A percentile compares a stretch with the other conserved stretches of the same genome.
These are phyloP conservation scores for Fragosphaeria purpurea DNA, from an alignment of 2,329 filamentous ascomycete genomes.

Conservation along the genomic window DNA sequence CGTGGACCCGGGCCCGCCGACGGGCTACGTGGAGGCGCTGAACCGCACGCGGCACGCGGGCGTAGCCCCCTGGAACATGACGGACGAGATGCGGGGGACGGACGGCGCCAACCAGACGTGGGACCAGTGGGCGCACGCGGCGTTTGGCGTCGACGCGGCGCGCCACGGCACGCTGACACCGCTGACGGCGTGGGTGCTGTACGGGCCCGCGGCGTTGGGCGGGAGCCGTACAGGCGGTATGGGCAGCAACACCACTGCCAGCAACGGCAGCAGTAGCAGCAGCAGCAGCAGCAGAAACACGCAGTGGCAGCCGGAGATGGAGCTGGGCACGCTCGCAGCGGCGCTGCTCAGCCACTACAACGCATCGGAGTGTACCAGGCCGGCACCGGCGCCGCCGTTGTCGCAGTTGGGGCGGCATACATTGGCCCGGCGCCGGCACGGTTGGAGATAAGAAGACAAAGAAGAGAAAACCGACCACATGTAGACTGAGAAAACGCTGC, in stretches of 20 bases:
- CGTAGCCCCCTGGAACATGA: background rate
- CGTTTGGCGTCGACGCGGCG: conserved; percentile 3
- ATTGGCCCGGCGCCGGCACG: no score
- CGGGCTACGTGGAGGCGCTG: conserved; percentile 23
- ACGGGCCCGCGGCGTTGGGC: conserved; percentile 22
- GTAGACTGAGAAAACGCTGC: background rate
- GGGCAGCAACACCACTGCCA: conserved; percentile 11
- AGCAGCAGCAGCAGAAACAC: conserved; percentile 3
- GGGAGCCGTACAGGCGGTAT: conserved; percentile 1
- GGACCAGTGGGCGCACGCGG: conserved; percentile 13
- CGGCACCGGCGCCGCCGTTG: background rate
- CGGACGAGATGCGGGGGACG: background rate
- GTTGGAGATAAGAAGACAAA: no score
- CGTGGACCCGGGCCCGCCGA: conserved; percentile 13
- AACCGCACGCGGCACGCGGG: conserved; percentile 2
- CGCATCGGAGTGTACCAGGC: background rate
- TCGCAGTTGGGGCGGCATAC: no score
- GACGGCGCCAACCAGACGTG: conserved; percentile 4
- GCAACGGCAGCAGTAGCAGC: conserved; percentile 10
- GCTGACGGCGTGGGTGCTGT: conserved; percentile 30
- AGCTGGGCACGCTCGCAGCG: conserved; percentile 4
- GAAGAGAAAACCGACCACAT: no score
- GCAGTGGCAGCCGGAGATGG: conserved; percentile 3
- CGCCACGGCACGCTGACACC: conserved; percentile 22
- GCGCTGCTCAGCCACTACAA: conserved; percentile 1